Evolutionary conservation across 1,284 basidiomycete genomes (phyloP), one percentile per base, ranked within the genome.

Genomic region (Ustilago loliicola): DNA sequence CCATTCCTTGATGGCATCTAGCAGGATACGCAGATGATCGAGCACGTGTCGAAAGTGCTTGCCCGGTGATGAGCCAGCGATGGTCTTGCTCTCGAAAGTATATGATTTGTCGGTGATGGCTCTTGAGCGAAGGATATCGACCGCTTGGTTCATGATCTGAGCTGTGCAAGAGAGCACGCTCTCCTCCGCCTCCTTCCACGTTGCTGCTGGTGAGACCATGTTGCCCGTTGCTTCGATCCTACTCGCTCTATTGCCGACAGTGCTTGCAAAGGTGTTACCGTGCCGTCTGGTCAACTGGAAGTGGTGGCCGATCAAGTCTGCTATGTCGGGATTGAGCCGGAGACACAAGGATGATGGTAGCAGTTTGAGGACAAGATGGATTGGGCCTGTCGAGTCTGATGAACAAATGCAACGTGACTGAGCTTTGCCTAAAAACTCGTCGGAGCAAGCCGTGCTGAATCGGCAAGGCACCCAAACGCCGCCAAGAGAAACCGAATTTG

Each of bases 21-120:
- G 48, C 13, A 83, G 61, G 58, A 83, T 79, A 2, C 81, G 65
- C 29, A 78, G 67, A 36, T 83, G 81, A 42, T 83, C 81, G 38
- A 80, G 70, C 13, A 81, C 80, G 30, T 83, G 82, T 47, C 82
- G 66, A 21, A 83, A 65, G 56, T 83, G 82, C 61, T 80, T 81
- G 42, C 82, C 82, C 19, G 80, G 68, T 13, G 82, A 66, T 1
- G 73, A 76, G 34, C 81, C 80, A 1, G 75, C 56, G 23, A 81
- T 79, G n/a, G 78, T 59, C 40, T 67, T 57, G 50, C 71, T 76
- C 30, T 75, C 70, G 23, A 64, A 74, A 2, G 57, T 54, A 57
- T 81, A 78, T 3, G 71, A 47, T 0, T 50, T 27, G 59, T 80
- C 72, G n/a, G 42, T 64, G 23, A 83, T 71, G 32, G 61, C 45